These are phyloP conservation scores for Fusarium irregulare DNA, from an alignment of 2,329 filamentous ascomycete species.

Conservation along the genomic window DNA sequence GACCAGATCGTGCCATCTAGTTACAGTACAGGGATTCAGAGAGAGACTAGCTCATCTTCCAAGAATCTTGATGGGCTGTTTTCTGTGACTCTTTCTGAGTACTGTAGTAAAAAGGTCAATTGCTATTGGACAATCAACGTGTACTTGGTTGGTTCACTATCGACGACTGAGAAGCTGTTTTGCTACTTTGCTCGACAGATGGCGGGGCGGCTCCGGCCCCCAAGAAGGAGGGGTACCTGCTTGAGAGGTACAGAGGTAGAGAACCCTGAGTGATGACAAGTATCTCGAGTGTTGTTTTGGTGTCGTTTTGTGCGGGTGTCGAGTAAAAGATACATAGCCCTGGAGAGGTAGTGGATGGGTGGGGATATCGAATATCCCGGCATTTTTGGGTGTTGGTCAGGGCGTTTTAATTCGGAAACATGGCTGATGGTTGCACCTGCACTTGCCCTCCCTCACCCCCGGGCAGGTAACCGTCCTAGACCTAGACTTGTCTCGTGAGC, in stretches of 20 bases:
- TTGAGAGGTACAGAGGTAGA: background rate
- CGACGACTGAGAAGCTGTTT: conserved; percentile 29
- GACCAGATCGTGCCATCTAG: conserved; percentile 34
- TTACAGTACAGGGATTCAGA: conserved; percentile 12
- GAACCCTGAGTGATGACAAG: background rate
- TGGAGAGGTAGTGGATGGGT: background rate
- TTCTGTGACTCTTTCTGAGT: conserved; percentile 4
- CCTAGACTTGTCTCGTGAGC: conserved; percentile 33
- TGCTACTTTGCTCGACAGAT: conserved; percentile 32
- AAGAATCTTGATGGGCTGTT: conserved; percentile 29
- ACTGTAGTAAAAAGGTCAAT: background rate
- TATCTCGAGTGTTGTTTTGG: background rate
- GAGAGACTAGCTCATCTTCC: conserved; percentile 20
- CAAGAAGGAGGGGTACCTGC: conserved; percentile 6
- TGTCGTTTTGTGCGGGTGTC: background rate
- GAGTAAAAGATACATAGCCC: background rate
- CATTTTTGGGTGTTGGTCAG: conserved; percentile 12
- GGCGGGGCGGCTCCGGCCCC: conserved; percentile 36
- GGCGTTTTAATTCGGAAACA: conserved; percentile 29
- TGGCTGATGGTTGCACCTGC: conserved; percentile 25
- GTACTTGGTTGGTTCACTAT: conserved; percentile 20
- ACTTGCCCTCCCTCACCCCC: background rate
- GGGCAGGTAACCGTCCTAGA: background rate
- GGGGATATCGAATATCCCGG: conserved; percentile 15
- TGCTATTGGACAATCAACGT: conserved; percentile 23